Conservation (phyloP, 2,329 filamentous ascomycete species). For the Trichoderma sp. region DNA sequence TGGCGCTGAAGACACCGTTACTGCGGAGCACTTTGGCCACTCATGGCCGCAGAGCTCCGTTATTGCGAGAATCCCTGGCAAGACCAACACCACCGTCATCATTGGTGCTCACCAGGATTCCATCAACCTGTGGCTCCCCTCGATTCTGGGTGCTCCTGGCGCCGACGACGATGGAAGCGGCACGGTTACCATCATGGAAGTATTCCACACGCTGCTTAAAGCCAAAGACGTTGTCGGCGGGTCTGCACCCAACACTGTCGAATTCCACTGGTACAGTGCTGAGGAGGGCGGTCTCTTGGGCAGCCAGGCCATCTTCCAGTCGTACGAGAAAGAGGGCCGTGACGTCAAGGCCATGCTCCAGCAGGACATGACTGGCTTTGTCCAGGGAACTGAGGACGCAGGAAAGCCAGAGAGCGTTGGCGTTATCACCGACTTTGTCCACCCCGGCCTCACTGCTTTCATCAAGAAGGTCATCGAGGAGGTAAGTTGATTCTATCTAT, state of each 20-base stretch:
- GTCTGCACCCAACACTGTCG: constrained; percentile 78
- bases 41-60: constrained; percentile 87
- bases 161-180: constrained; percentile 95
- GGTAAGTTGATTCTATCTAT: constrained; percentile 24
- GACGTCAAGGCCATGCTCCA: constrained; percentile 96
- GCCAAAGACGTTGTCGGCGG: constrained; percentile 69
- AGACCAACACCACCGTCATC: constrained; percentile 79
- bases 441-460: constrained; percentile 77
- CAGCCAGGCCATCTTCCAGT: constrained; percentile 82
- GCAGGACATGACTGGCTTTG: constrained; percentile 95
- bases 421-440: constrained; percentile 89
- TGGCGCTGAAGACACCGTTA: constrained; percentile 67
- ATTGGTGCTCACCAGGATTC: constrained; percentile 93
- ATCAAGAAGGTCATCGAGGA: constrained; percentile 82
- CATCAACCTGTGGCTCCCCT: constrained; percentile 88
- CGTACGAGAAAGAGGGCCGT: constrained; percentile 69
- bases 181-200: constrained; percentile 91
- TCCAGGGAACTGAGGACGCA: constrained; percentile 77
- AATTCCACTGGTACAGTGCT: constrained; percentile 95
- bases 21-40: constrained; percentile 73
- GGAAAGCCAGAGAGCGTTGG: constrained; percentile 83
- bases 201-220: constrained; percentile 75
- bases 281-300: constrained; percentile 86
- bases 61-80: constrained; percentile 86
- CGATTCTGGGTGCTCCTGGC: constrained; percentile 78